Evolutionary conservation across 2,329 filamentous ascomycete genomes (phyloP).

Genomic region (Penicillium digitatum): DNA sequence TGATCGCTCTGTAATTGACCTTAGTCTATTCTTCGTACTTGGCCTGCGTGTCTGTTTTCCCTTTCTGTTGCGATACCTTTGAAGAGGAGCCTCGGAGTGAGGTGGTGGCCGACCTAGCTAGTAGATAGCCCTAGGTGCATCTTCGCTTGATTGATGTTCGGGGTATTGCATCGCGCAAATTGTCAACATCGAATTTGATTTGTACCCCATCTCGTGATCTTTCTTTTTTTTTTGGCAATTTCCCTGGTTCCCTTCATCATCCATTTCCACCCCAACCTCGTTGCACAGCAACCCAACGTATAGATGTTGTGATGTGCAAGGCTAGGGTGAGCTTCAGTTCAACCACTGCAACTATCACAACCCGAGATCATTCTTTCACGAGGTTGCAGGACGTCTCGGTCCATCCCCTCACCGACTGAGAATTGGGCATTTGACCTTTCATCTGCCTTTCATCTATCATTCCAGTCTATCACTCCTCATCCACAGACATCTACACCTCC

Average conservation of each 20-base stretch:
- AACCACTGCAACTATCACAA: background rate
- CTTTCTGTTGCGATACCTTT: background rate
- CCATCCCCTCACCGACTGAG: background rate
- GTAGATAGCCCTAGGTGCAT: background rate
- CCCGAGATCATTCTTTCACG: background rate
- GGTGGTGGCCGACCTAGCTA: background rate
- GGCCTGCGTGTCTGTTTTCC: background rate
- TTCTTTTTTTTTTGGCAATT: background rate
- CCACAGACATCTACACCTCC: no score
- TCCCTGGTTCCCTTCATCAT: background rate
- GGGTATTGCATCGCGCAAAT: background rate
- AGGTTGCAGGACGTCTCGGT: background rate
- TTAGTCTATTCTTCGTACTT: background rate
- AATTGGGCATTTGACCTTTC: no score
- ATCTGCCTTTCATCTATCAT: no score
- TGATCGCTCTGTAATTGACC: conserved; percentile 37
- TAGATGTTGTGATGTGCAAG: background rate
- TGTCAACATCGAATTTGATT: background rate
- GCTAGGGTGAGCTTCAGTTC: background rate
- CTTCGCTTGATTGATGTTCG: background rate
- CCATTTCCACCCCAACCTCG: no score
- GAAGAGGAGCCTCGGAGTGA: background rate
- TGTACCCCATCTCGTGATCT: background rate
- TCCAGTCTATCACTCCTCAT: no score
- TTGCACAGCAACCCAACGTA: background rate